Base-by-base conservation (phyloP, 2,329 filamentous ascomycete species). In the Teratosphaeriaceae sp. region DNA sequence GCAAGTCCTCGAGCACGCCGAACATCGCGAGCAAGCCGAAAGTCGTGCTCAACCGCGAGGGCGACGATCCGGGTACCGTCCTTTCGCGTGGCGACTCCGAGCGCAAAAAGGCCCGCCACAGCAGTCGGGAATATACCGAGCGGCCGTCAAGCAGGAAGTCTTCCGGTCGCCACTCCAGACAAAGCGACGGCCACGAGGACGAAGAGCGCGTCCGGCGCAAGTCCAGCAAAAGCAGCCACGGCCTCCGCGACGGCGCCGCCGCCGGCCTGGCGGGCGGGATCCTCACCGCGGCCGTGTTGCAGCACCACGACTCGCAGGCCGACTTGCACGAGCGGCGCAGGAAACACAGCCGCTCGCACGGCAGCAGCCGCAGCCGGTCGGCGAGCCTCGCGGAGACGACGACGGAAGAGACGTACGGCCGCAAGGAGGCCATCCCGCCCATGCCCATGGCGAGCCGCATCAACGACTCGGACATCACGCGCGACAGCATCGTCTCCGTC, bases 391-490 rank as follows among this genome's bases (percentile, higher is more conserved):
- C 76, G 21, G 77, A 80, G 45, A 78, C 65, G 34, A n/a, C n/a
- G n/a, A 53, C 70, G 2, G 76, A 78, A 41, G 68, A 75, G 27
- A 60, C 68, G 15, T 71, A 72, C 31, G 45, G 48, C 20, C 51
- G 80, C 38, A 54, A 56, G 34, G 47, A 51, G 29, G 43, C 53
- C 1, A 77, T 85, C 12, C 84, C 88, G 5, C 86, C 86, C 5
- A 88, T 96, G 83, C 90, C 90, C 2, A 74, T 95, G 49, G 83
- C 85, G 64, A 95, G 89, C 64, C 86, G 87, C 43, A 78, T 94
- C 44, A 84, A 86, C 51, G 79, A 85, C 31, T 94, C 90, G 0
- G 89, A 96, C 40, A 66, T 96, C 43, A 97, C 90, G 0, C 77
- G 90, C 54, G 84, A 84, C 13, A 96, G 90, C 0, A 86, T 97